A percentile compares a stretch with the other conserved stretches of the same genome.
Conservation (phyloP, 257 asterid genomes). For the Forsythia suspensa region DNA sequence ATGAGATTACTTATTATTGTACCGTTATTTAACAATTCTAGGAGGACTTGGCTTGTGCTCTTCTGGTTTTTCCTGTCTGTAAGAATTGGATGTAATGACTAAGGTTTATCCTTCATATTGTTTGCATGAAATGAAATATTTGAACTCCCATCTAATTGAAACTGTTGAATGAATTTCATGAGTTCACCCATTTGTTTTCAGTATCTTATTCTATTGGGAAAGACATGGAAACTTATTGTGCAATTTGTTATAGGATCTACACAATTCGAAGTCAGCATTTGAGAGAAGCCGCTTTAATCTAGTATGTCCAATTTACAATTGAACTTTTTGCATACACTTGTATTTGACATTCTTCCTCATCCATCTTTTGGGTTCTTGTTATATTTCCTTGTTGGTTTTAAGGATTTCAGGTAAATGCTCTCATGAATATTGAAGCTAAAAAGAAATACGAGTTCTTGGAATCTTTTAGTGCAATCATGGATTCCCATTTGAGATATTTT, state of each 20-base stretch:
- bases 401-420: conserved; percentile 86
- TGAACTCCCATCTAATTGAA: conserved; percentile 5
- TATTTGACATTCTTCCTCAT: neutral
- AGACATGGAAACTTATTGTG: conserved; percentile 29
- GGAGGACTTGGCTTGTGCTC: conserved; percentile 1
- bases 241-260: conserved; percentile 73
- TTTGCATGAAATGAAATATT: conserved; percentile 13
- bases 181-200: neutral
- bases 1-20: neutral
- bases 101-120: conserved; percentile 6
- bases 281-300: conserved; percentile 94
- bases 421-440: conserved; percentile 82
- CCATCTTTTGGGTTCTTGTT: conserved; percentile 16
- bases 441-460: conserved; percentile 93
- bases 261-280: conserved; percentile 89
- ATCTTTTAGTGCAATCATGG: conserved; percentile 97
- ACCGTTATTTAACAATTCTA: neutral
- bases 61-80: conserved; percentile 2
- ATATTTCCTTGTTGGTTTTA: conserved; percentile 41
- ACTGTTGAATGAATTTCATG: conserved; percentile 11
- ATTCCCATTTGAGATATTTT: conserved; percentile 91
- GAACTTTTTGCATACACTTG: conserved; percentile 18
- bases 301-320: conserved; percentile 47
- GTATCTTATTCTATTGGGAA: conserved; percentile 1
- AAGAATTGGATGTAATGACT: neutral